Evolutionary conservation across 2,329 filamentous ascomycete genomes (phyloP).

Genomic region (Neonectria ditissima): DNA sequence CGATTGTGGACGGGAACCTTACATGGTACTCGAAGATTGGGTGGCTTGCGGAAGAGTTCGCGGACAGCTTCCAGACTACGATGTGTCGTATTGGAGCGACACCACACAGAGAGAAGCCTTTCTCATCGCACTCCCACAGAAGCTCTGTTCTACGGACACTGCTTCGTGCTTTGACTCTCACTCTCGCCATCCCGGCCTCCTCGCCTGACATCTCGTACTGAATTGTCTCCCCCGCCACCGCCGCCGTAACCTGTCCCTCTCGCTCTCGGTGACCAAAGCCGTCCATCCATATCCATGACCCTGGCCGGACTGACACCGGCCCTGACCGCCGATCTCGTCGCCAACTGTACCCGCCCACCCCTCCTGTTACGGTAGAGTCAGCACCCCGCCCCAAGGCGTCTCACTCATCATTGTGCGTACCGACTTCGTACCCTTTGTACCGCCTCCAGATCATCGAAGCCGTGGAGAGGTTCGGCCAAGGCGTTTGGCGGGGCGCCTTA

Average conservation of each 20-base stretch:
- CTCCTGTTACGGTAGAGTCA: constrained; percentile 17
- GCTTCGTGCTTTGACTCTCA: too few species aligned
- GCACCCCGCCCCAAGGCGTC: constrained; percentile 13
- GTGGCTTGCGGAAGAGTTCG: constrained; percentile 26
- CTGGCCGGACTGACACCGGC: constrained; percentile 26
- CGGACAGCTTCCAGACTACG: neutral
- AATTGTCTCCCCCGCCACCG: constrained; percentile 22
- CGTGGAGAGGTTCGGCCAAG: constrained; percentile 42
- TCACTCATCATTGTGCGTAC: neutral
- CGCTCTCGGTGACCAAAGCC: constrained; percentile 21
- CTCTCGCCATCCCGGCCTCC: neutral
- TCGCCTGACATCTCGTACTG: neutral
- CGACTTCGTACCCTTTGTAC: constrained; percentile 15
- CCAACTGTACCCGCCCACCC: constrained; percentile 22
- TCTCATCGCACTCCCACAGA: neutral
- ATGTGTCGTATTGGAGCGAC: constrained; percentile 8
- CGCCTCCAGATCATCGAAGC: constrained; percentile 33
- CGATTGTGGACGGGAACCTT: constrained; percentile 14
- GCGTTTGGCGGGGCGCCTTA: constrained; percentile 42
- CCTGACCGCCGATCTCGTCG: constrained; percentile 43
- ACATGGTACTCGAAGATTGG: constrained; percentile 17
- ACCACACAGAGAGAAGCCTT: neutral
- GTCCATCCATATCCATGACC: neutral
- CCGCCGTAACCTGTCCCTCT: constrained; percentile 11
- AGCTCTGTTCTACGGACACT: neutral